Conservation (phyloP, 2,329 filamentous ascomycete species). For the Hymenotorrendiella dingleyae region DNA sequence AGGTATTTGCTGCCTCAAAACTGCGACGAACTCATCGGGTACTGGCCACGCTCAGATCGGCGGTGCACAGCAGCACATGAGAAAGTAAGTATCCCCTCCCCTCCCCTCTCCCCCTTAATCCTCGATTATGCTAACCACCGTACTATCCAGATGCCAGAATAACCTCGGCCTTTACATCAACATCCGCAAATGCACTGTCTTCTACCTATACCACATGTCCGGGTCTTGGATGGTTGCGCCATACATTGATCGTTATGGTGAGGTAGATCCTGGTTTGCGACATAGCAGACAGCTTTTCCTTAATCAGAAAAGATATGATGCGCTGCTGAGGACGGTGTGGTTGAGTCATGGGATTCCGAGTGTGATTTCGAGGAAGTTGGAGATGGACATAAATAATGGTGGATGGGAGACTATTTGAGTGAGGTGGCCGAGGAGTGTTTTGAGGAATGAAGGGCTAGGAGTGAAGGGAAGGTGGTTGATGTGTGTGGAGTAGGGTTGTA, state of each 20-base stretch:
- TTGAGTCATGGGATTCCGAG: conserved; percentile 81
- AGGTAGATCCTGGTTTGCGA: conserved; percentile 85
- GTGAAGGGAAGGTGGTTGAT: too few relatives aligned
- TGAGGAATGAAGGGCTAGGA: not conserved
- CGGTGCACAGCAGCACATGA: conserved; percentile 86
- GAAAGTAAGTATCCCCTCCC: conserved; percentile 55
- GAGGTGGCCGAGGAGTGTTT: too few relatives aligned
- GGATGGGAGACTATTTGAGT: conserved; percentile 79
- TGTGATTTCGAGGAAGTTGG: conserved; percentile 81
- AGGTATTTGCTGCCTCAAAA: conserved; percentile 79
- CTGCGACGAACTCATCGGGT: conserved; percentile 34
- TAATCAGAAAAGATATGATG: conserved; percentile 91
- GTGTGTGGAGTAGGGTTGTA: too few relatives aligned
- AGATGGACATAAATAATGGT: conserved; percentile 93
- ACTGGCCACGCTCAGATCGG: conserved; percentile 50
- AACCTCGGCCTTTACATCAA: conserved; percentile 94
- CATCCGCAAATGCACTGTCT: conserved; percentile 89
- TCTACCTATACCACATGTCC: conserved; percentile 75
- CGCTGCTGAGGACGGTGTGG: conserved; percentile 79
- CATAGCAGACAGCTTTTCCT: conserved; percentile 85
- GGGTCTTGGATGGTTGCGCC: conserved; percentile 84
- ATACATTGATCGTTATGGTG: conserved; percentile 93
- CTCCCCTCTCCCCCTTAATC: not conserved
- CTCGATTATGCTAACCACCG: conserved; percentile 21
- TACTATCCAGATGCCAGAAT: conserved; percentile 64